phyloP scores from a whole-genome alignment of 352 stramenopile species.

The Peronospora destructor region DNA sequence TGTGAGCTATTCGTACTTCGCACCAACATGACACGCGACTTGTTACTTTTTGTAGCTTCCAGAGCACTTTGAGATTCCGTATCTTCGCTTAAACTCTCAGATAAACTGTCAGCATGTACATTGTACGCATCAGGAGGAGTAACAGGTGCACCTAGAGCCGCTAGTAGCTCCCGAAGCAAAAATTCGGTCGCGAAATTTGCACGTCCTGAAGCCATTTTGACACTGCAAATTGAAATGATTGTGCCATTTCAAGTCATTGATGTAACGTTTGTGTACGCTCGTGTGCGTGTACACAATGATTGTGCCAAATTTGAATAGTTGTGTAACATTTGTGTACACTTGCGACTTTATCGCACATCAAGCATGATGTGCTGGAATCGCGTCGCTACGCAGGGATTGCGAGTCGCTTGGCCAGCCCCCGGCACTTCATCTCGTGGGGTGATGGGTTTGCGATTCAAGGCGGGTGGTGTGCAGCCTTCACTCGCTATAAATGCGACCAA shows the following conservation, averaged over 20 bases:
- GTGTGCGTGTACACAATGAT: too few species aligned
- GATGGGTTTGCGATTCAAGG: constrained; percentile 20
- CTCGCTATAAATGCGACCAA: constrained; percentile 5
- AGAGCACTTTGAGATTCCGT: constrained; percentile 39
- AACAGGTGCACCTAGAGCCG: constrained; percentile 31
- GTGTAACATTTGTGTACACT: background rate
- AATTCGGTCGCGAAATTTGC: constrained; percentile 39
- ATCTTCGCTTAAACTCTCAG: constrained; percentile 41
- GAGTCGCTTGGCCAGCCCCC: constrained; percentile 11
- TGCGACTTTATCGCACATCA: constrained; percentile 3
- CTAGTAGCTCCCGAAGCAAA: constrained; percentile 47
- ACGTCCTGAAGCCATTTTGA: constrained; percentile 13
- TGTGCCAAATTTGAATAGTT: too few species aligned
- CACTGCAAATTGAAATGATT: too few species aligned
- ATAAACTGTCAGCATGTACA: constrained; percentile 28
- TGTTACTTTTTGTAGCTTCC: background rate
- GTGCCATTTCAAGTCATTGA: background rate
- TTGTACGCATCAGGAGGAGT: background rate
- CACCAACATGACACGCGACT: constrained; percentile 48
- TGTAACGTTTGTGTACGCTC: background rate
- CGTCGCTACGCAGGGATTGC: constrained; percentile 16
- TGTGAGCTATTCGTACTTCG: constrained; percentile 33
- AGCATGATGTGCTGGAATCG: constrained; percentile 29
- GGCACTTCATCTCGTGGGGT: constrained; percentile 7
- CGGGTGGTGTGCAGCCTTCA: constrained; percentile 5